These are phyloP conservation scores for Camellia lanceoleosa DNA, from an alignment of 148 eudicot species.

Conservation along the genomic window DNA sequence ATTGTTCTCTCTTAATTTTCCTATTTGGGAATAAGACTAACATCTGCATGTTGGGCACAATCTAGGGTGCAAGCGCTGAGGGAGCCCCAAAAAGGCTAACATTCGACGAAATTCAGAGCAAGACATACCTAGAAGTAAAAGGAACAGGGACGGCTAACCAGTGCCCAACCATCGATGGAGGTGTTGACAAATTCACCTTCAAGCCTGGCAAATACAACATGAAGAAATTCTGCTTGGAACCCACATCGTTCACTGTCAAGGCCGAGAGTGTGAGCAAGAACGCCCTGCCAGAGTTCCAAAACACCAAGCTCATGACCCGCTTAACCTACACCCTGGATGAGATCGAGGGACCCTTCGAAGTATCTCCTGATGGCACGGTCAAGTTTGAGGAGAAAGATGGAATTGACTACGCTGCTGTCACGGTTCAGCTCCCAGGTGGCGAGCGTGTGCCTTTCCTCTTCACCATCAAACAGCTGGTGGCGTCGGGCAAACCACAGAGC, in stretches of 20 bases:
- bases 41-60: neutral
- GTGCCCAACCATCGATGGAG: conserved; percentile 81
- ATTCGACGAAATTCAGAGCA: conserved; percentile 90
- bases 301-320: conserved; percentile 98
- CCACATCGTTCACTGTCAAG: conserved; percentile 87
- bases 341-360: conserved; percentile 95
- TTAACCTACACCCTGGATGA: conserved; percentile 96
- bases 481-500: conserved; percentile 81
- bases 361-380: conserved; percentile 64
- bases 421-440: conserved; percentile 96
- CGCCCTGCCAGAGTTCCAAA: conserved; percentile 79
- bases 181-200: conserved; percentile 68
- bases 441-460: conserved; percentile 96
- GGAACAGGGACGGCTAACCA: conserved; percentile 99
- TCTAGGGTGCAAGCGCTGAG: conserved; percentile 93
- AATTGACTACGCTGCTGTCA: conserved; percentile 96
- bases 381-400: conserved; percentile 99
- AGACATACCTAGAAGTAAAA: conserved; percentile 91
- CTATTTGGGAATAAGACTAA: neutral
- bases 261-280: conserved; percentile 87
- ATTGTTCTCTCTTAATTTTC: too few species aligned
- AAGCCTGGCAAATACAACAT: conserved; percentile 89
- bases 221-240: conserved; percentile 93
- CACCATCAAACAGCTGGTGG: conserved; percentile 90
- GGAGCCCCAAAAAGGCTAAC: conserved; percentile 78